Percentiles rank a stretch among this genome's conserved stretches.
Conservation (phyloP, 2,329 filamentous ascomycete species). For the Fusarium haematococcum region DNA sequence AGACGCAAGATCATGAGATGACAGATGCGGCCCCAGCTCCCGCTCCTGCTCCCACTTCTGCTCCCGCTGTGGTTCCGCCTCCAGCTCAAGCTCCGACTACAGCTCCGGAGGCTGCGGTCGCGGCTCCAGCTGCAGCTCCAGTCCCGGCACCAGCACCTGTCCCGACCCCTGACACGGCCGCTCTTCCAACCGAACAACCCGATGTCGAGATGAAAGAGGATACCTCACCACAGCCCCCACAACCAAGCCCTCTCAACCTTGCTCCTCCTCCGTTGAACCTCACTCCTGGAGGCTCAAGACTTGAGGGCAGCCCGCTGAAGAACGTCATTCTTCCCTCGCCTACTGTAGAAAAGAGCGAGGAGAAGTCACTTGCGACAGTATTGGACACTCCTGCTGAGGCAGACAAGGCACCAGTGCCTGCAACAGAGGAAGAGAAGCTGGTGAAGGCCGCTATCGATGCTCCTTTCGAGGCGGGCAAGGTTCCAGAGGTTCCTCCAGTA, state of each 20-base stretch:
- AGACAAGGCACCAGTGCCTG: slow-evolving; percentile 3
- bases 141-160: slow-evolving; percentile 8
- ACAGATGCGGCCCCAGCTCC: slow-evolving; percentile 49
- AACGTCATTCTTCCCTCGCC: slow-evolving; percentile 63
- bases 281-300: slow-evolving; percentile 47
- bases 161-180: background rate
- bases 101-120: background rate
- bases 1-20: slow-evolving; percentile 53
- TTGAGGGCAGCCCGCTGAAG: slow-evolving; percentile 66
- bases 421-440: slow-evolving; percentile 18
- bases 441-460: slow-evolving; percentile 23
- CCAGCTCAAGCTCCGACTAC: background rate
- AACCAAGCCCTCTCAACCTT: slow-evolving; percentile 48
- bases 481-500: slow-evolving; percentile 3
- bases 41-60: slow-evolving; percentile 3
- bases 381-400: slow-evolving; percentile 11
- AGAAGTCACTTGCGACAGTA: slow-evolving; percentile 16
- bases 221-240: slow-evolving; percentile 35
- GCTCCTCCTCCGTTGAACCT: slow-evolving; percentile 46
- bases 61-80: slow-evolving; percentile 5
- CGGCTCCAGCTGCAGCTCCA: background rate
- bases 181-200: slow-evolving; percentile 34
- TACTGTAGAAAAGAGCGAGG: slow-evolving; percentile 47
- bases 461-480: slow-evolving; percentile 17
- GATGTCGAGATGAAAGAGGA: slow-evolving; percentile 44